Conservation (phyloP, 2,329 filamentous ascomycete genomes). For the Stachybotrys chartarum region DNA sequence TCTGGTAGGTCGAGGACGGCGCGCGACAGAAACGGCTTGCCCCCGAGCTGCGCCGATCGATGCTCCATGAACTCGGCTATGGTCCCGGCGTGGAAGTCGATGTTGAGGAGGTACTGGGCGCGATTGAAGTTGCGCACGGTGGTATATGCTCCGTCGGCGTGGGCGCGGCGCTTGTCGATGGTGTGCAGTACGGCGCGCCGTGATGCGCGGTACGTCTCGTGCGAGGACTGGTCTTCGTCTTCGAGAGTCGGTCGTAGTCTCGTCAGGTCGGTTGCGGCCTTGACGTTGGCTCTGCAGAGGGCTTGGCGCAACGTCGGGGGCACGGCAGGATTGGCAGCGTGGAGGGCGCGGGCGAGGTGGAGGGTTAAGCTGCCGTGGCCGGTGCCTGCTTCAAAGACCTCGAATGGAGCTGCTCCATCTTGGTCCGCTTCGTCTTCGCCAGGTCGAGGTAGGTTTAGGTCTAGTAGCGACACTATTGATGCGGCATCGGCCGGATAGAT, state of each 20-base stretch:
- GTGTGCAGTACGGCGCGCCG: slow-evolving; percentile 69
- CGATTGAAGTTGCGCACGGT: slow-evolving; percentile 60
- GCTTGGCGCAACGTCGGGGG: slow-evolving; percentile 32
- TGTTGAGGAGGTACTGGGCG: slow-evolving; percentile 61
- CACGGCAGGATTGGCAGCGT: slow-evolving; percentile 57
- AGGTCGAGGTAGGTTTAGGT: slow-evolving; percentile 54
- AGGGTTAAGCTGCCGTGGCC: slow-evolving; percentile 77
- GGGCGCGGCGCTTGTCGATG: slow-evolving; percentile 56
- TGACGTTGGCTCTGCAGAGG: slow-evolving; percentile 16
- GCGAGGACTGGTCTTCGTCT: slow-evolving; percentile 21
- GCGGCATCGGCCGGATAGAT: slow-evolving; percentile 68
- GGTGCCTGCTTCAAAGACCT: slow-evolving; percentile 79
- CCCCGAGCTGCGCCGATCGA: slow-evolving; percentile 34
- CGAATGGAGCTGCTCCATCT: slow-evolving; percentile 40
- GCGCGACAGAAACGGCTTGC: slow-evolving; percentile 59
- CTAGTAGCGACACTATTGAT: slow-evolving; percentile 68
- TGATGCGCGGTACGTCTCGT: slow-evolving; percentile 36
- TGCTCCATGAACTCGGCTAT: slow-evolving; percentile 55
- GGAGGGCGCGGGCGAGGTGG: slow-evolving; percentile 67
- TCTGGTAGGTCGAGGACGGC: slow-evolving; percentile 68
- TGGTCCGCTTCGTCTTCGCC: slow-evolving; percentile 23
- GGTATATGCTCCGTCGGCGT: slow-evolving; percentile 57
- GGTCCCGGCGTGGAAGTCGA: slow-evolving; percentile 67
- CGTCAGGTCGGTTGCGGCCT: slow-evolving; percentile 4
- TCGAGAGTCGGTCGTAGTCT: slow-evolving; percentile 14